phyloP scores from a whole-genome alignment of 129 eudicot genomes.

The Cynara cardunculus region DNA sequence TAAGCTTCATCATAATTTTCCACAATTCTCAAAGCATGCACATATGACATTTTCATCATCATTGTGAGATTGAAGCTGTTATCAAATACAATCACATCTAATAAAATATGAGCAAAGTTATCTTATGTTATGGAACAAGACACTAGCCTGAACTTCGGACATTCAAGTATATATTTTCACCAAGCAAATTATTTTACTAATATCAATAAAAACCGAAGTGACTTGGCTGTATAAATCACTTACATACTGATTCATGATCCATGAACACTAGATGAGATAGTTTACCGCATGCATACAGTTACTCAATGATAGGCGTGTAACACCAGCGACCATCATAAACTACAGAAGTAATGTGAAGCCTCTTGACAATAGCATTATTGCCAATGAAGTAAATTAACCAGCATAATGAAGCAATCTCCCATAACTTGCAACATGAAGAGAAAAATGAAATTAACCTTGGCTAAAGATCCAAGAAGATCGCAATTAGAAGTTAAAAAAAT shows the following conservation, averaged over 20 bases:
- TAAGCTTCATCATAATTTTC: constrained; percentile 33
- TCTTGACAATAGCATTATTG: no score
- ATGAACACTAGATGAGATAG: background rate
- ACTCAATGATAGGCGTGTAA: background rate
- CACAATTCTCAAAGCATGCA: background rate
- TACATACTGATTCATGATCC: background rate
- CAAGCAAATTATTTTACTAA: background rate
- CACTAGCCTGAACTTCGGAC: background rate
- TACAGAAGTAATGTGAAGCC: no score
- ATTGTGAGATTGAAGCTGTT: background rate
- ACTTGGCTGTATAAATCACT: background rate
- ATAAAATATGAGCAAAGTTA: background rate
- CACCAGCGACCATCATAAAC: background rate
- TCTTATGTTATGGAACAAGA: background rate
- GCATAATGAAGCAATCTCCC: no score
- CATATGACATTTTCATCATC: background rate
- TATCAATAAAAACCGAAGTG: background rate
- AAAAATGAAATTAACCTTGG: no score
- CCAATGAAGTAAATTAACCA: no score
- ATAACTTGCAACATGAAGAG: no score
- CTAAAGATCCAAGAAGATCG: no score
- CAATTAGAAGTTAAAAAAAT: no score
- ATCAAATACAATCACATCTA: background rate
- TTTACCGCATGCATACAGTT: background rate
- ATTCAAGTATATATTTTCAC: background rate